A percentile compares a stretch with the other conserved stretches of the same genome.
phyloP scores from a whole-genome alignment of 345 rosid species.

The Lenwebbia sp. region DNA sequence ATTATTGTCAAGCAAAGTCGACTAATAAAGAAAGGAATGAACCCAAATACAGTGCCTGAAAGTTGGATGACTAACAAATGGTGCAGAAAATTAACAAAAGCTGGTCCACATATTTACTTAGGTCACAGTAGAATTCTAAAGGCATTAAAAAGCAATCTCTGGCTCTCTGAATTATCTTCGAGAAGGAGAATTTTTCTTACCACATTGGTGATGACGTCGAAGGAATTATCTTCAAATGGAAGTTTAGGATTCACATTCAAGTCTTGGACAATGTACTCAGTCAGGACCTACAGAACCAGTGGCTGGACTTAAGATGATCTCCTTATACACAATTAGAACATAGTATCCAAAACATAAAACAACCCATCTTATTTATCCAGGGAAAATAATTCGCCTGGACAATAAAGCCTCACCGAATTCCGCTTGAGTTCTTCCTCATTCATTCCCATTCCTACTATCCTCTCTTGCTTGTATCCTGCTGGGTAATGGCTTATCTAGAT shows the following conservation, averaged over 20 bases:
- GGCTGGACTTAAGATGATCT: background rate
- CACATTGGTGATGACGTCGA: slow-evolving; percentile 80
- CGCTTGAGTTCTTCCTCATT: slow-evolving; percentile 77
- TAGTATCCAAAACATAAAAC: background rate
- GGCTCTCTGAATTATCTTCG: background rate
- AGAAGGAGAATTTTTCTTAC: slow-evolving; percentile 18
- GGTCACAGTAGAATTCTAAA: background rate
- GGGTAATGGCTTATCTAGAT: slow-evolving; percentile 89
- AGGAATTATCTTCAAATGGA: slow-evolving; percentile 76
- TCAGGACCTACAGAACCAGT: slow-evolving; percentile 42
- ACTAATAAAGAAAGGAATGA: background rate
- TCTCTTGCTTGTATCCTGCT: slow-evolving; percentile 74
- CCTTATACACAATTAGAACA: background rate
- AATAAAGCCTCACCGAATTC: slow-evolving; percentile 41
- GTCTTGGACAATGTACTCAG: slow-evolving; percentile 76
- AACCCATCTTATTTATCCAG: background rate
- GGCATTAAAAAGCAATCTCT: background rate
- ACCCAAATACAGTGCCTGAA: background rate
- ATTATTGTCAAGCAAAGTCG: background rate
- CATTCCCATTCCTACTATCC: slow-evolving; percentile 74
- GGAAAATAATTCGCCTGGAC: background rate
- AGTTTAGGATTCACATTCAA: slow-evolving; percentile 62
- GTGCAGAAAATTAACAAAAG: background rate
- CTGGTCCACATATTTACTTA: background rate
- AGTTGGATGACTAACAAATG: background rate